Percentiles rank a stretch among this genome's conserved stretches.
These are phyloP conservation scores for Hyphodiscus hymeniophilus DNA, from an alignment of 495 filamentous ascomycete species.

Conservation along the genomic window DNA sequence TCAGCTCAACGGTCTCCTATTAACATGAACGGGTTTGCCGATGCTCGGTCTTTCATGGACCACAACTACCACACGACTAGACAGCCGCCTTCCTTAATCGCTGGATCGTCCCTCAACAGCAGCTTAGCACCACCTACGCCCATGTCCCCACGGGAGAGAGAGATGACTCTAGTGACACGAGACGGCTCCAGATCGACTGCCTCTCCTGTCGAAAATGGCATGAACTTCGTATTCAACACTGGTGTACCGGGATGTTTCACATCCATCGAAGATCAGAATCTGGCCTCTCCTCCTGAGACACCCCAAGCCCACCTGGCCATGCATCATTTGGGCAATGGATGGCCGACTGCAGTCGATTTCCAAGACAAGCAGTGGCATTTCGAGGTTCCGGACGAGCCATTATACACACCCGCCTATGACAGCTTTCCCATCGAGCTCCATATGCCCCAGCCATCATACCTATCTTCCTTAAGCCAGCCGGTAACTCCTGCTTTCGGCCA, in stretches of 20 bases:
- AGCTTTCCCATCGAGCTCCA: slow-evolving; percentile 16
- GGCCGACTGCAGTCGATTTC: slow-evolving; percentile 5
- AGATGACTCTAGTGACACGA: slow-evolving; percentile 18
- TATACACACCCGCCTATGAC: slow-evolving; percentile 20
- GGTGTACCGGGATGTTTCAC: slow-evolving; percentile 15
- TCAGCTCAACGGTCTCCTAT: slow-evolving; percentile 23
- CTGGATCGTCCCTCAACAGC: slow-evolving; percentile 15
- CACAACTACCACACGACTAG: slow-evolving; percentile 19
- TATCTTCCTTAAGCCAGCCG: slow-evolving; percentile 18
- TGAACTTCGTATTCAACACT: slow-evolving; percentile 19
- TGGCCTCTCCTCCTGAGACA: slow-evolving; percentile 25
- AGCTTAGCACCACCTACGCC: slow-evolving; percentile 24
- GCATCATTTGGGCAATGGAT: slow-evolving; percentile 3
- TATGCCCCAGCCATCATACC: slow-evolving; percentile 21
- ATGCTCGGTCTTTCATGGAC: slow-evolving; percentile 15
- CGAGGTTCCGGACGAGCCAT: slow-evolving; percentile 19
- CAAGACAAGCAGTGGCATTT: slow-evolving; percentile 17
- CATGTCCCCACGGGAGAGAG: slow-evolving; percentile 21
- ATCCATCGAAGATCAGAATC: slow-evolving; percentile 17
- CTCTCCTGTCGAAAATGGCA: slow-evolving; percentile 17
- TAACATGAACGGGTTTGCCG: slow-evolving; percentile 16
- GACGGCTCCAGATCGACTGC: slow-evolving; percentile 16
- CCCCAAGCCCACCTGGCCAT: slow-evolving; percentile 15
- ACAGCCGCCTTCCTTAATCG: slow-evolving; percentile 12
- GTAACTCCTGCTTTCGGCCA: slow-evolving; percentile 21